A percentile compares a stretch with the other conserved stretches of the same genome.
Conservation (phyloP, 2,329 filamentous ascomycete genomes). For the Xylaria sp. region DNA sequence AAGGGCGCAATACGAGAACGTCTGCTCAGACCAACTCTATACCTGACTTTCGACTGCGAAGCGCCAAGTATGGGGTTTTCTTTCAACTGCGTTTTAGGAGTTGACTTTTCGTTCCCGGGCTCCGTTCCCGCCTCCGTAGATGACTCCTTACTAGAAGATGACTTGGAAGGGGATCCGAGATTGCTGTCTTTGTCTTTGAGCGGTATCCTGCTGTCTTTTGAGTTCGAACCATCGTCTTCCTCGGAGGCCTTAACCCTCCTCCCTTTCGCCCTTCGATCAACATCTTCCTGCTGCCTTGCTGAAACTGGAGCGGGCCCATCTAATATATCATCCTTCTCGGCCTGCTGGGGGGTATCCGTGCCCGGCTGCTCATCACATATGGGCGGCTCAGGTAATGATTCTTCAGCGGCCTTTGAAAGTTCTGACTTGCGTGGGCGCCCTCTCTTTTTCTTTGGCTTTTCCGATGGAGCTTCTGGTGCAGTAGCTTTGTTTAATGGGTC, state of each 20-base stretch:
- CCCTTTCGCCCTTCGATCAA: slow-evolving; percentile 26
- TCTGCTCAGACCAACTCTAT: slow-evolving; percentile 61
- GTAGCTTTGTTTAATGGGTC: slow-evolving; percentile 16
- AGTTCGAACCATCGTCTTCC: slow-evolving; percentile 29
- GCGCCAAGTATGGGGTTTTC: slow-evolving; percentile 37
- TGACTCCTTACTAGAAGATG: slow-evolving; percentile 12
- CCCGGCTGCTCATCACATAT: slow-evolving; percentile 14
- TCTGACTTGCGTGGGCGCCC: slow-evolving; percentile 49
- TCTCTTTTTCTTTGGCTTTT: slow-evolving; percentile 49
- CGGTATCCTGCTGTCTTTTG: slow-evolving; percentile 28
- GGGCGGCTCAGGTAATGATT: slow-evolving; percentile 13
- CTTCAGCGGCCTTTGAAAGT: slow-evolving; percentile 31
- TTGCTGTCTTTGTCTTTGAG: slow-evolving; percentile 44
- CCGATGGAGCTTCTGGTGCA: slow-evolving; percentile 34
- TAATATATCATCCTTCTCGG: slow-evolving; percentile 14
- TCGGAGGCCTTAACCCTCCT: slow-evolving; percentile 27
- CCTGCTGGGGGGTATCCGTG: slow-evolving; percentile 15
- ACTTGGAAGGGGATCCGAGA: slow-evolving; percentile 30
- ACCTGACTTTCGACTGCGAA: slow-evolving; percentile 53
- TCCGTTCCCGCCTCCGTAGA: slow-evolving; percentile 16
- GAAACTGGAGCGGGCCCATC: slow-evolving; percentile 21
- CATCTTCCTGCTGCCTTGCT: slow-evolving; percentile 11
- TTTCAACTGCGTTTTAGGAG: slow-evolving; percentile 35
- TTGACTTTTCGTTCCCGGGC: slow-evolving; percentile 18
- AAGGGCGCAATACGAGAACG: slow-evolving; percentile 59